Evolutionary conservation across 148 eudicot species (phyloP).

Genomic region (Euryodendron excelsum): DNA sequence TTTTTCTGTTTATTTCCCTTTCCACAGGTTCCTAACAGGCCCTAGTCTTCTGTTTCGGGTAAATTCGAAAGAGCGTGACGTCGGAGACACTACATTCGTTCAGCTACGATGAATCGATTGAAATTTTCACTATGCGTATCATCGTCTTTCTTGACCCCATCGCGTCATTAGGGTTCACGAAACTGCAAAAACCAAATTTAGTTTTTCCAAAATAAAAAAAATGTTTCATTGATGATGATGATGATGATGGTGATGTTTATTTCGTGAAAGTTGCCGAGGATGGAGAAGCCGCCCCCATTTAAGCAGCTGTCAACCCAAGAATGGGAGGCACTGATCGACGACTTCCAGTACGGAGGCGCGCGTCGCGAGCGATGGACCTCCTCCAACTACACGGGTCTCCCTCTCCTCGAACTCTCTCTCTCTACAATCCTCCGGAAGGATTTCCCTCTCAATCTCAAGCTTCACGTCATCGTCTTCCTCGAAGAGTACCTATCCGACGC

Average conservation of each 20-base stretch:
- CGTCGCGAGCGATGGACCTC: constrained; percentile 42
- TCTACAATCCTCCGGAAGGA: constrained; percentile 61
- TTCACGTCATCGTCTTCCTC: constrained; percentile 61
- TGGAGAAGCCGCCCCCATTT: constrained; percentile 24
- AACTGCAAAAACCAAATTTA: no score
- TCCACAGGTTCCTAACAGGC: no score
- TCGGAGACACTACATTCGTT: no score
- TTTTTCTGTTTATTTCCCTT: no score
- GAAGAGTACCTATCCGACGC: constrained; percentile 35
- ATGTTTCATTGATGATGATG: background rate
- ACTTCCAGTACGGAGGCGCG: constrained; percentile 56
- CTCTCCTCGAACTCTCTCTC: constrained; percentile 62
- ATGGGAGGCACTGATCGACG: constrained; percentile 85
- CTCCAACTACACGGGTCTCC: constrained; percentile 27
- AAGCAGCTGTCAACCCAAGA: constrained; percentile 60
- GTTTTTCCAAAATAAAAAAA: no score
- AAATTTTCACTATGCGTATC: no score
- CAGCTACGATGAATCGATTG: no score
- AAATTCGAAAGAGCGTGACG: no score
- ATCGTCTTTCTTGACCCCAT: no score
- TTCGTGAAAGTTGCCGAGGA: background rate
- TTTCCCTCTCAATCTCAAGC: constrained; percentile 53
- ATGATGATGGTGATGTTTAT: background rate
- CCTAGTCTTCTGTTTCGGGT: no score
- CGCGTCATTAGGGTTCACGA: no score